phyloP scores from a whole-genome alignment of 2,329 filamentous ascomycete genomes.

The Trichoderma sp. region DNA sequence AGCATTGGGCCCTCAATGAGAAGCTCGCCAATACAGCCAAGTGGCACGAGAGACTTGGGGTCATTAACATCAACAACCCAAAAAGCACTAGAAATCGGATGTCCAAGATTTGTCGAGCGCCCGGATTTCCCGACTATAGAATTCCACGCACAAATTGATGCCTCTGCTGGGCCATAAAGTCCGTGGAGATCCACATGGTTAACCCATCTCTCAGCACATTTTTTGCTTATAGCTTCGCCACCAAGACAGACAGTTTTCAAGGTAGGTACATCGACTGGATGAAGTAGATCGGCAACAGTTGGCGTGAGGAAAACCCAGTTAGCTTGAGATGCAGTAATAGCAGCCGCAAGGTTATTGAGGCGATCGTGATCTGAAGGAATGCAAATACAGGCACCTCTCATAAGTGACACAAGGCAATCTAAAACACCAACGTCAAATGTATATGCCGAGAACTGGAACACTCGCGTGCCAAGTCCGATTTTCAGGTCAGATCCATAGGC shows the following conservation, averaged over 20 bases:
- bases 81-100: constrained; percentile 14
- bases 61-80: constrained; percentile 27
- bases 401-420: constrained; percentile 25
- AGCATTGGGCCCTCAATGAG: constrained; percentile 27
- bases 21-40: constrained; percentile 27
- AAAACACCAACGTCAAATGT: constrained; percentile 27
- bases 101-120: constrained; percentile 20
- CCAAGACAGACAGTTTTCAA: constrained; percentile 11
- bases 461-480: constrained; percentile 3
- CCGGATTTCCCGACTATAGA: not conserved
- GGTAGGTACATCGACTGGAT: not conserved
- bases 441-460: constrained; percentile 26
- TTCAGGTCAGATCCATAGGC: constrained; percentile 10
- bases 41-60: constrained; percentile 21
- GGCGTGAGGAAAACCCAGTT: constrained; percentile 24
- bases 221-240: constrained; percentile 17
- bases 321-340: constrained; percentile 4
- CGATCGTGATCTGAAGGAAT: constrained; percentile 25
- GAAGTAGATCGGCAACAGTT: constrained; percentile 23
- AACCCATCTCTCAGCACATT: constrained; percentile 4
- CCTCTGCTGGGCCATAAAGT: constrained; percentile 17
- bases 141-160: constrained; percentile 14
- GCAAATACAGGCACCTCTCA: constrained; percentile 26
- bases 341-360: constrained; percentile 21
- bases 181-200: not conserved